phyloP scores from a whole-genome alignment of 2,329 filamentous ascomycete genomes.

The Aspergillus vadensis region DNA sequence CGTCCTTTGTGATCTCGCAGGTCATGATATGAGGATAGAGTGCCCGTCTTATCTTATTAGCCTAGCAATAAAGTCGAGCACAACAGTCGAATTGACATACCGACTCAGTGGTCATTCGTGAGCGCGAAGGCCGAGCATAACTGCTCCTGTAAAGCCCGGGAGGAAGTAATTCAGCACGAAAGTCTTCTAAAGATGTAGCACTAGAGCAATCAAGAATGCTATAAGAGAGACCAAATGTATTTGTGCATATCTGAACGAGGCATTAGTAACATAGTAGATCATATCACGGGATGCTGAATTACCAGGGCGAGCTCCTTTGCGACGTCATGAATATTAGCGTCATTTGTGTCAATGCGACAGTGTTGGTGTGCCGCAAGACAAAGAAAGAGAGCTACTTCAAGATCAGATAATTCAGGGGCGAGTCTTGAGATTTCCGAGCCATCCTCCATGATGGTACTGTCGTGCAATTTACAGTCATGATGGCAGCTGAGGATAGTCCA shows the following conservation, averaged over 20 bases:
- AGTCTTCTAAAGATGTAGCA: constrained; percentile 76
- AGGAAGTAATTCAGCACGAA: constrained; percentile 69
- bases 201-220: constrained; percentile 72
- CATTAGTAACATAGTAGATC: not conserved
- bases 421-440: constrained; percentile 59
- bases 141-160: constrained; percentile 30
- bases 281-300: constrained; percentile 15
- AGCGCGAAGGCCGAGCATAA: not conserved
- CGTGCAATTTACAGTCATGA: constrained; percentile 1
- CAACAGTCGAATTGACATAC: constrained; percentile 19
- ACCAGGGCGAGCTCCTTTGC: constrained; percentile 73
- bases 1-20: not conserved
- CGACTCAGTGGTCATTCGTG: constrained; percentile 1
- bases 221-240: constrained; percentile 72
- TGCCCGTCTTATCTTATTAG: not conserved
- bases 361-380: constrained; percentile 81
- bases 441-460: constrained; percentile 19
- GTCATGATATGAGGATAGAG: not conserved
- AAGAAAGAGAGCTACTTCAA: constrained; percentile 83
- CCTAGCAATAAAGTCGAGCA: not conserved
- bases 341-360: constrained; percentile 78
- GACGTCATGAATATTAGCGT: constrained; percentile 65
- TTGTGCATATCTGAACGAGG: constrained; percentile 61
- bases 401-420: constrained; percentile 77
- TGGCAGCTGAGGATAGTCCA: not conserved